Conservation (phyloP, 2,329 filamentous ascomycete genomes). For the Niveomyces coronatus region DNA sequence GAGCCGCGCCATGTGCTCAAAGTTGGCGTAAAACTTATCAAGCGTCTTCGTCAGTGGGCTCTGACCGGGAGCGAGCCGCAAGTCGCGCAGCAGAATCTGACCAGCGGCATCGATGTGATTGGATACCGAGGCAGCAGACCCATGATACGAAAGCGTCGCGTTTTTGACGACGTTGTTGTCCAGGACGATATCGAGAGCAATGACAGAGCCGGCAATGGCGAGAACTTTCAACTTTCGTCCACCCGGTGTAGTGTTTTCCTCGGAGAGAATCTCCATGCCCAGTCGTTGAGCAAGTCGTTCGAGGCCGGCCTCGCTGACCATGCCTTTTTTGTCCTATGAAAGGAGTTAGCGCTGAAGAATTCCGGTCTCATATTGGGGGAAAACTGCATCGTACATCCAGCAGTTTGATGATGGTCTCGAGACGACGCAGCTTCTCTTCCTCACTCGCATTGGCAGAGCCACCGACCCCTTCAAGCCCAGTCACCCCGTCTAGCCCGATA, state of each 20-base stretch:
- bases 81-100: constrained; percentile 53
- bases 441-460: constrained; percentile 34
- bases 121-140: constrained; percentile 46
- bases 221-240: constrained; percentile 43
- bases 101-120: constrained; percentile 52
- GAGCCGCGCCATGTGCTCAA: constrained; percentile 57
- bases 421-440: constrained; percentile 44
- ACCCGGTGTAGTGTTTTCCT: constrained; percentile 36
- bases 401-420: constrained; percentile 40
- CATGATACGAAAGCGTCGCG: constrained; percentile 53
- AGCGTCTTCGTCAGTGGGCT: constrained; percentile 60
- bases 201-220: constrained; percentile 50
- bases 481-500: constrained; percentile 40
- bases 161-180: constrained; percentile 51
- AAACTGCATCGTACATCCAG: constrained; percentile 31
- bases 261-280: constrained; percentile 55
- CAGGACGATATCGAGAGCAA: constrained; percentile 52
- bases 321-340: constrained; percentile 39
- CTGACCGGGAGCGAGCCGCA: constrained; percentile 49
- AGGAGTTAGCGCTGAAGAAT: constrained; percentile 7
- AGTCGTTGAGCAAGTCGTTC: constrained; percentile 57
- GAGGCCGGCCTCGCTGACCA: constrained; percentile 66
- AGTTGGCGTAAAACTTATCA: constrained; percentile 59
- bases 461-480: constrained; percentile 31
- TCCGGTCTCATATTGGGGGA: background rate